phyloP scores from a whole-genome alignment of 805 yeast genomes.

The Hanseniaspora osmophila region DNA sequence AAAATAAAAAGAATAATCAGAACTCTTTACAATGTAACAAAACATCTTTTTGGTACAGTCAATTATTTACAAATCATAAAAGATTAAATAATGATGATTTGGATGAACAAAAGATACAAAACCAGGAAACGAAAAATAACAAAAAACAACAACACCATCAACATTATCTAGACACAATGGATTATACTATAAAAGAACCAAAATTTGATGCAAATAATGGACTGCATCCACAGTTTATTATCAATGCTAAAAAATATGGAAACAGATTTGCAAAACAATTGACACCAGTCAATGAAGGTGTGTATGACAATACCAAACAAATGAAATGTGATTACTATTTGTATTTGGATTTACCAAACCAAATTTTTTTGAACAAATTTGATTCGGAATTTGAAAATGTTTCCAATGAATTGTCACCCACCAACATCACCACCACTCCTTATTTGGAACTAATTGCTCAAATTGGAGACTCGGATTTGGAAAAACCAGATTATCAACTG shows the following conservation, averaged over 20 bases:
- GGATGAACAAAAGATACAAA: slow-evolving; percentile 5
- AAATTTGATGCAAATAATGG: too few relatives aligned
- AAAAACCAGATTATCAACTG: slow-evolving; percentile 37
- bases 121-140: too few relatives aligned
- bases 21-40: not conserved
- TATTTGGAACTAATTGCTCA: slow-evolving; percentile 26
- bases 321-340: slow-evolving; percentile 30
- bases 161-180: too few relatives aligned
- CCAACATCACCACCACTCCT: not conserved
- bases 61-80: not conserved
- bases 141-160: too few relatives aligned
- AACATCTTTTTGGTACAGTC: not conserved
- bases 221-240: too few relatives aligned
- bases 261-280: too few relatives aligned
- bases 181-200: too few relatives aligned
- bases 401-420: not conserved
- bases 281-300: not conserved
- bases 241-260: too few relatives aligned
- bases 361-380: slow-evolving; percentile 40
- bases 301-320: not conserved
- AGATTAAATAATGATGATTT: slow-evolving; percentile 11
- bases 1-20: not conserved
- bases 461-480: slow-evolving; percentile 46
- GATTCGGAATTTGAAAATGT: slow-evolving; percentile 17
- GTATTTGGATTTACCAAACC: slow-evolving; percentile 30